Evolutionary conservation across 75 land plant species (phyloP).

Genomic region (Pinus albicaulis): DNA sequence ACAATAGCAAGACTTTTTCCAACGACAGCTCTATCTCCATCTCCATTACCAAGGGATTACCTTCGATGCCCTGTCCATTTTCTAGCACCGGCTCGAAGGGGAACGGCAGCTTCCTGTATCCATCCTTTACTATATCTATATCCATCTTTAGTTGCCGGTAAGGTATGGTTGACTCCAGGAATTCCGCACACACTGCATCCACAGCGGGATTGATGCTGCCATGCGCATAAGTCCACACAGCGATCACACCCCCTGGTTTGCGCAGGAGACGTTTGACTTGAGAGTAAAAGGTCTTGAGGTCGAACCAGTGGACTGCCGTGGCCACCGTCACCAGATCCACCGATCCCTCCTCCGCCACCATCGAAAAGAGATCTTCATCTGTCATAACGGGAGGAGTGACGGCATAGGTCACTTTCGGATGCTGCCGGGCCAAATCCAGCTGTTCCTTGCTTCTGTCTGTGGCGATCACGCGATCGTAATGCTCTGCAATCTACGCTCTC

Average conservation of each 20-base stretch:
- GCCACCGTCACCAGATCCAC: constrained; percentile 37
- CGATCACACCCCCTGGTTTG: constrained; percentile 25
- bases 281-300: constrained; percentile 24
- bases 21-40: constrained; percentile 5
- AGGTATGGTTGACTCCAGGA: too few relatives aligned
- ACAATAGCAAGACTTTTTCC: constrained; percentile 9
- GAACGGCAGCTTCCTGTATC: too few relatives aligned
- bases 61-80: constrained; percentile 10
- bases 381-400: not conserved
- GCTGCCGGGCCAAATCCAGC: constrained; percentile 15
- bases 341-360: constrained; percentile 17
- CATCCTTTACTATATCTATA: too few relatives aligned
- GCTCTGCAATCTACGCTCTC: constrained; percentile 19
- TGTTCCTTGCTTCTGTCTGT: constrained; percentile 30
- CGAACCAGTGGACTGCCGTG: constrained; percentile 42
- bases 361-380: not conserved
- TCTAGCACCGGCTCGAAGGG: constrained; percentile 6
- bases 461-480: constrained; percentile 30
- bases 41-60: not conserved
- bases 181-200: too few relatives aligned
- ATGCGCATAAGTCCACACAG: constrained; percentile 17
- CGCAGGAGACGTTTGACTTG: constrained; percentile 22
- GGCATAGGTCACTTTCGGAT: constrained; percentile 16
- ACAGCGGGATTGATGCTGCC: not conserved
- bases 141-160: too few relatives aligned